Percentiles rank a stretch among this genome's conserved stretches.
Conservation (phyloP, 352 stramenopile genomes). For the Phytophthora sansomeana region DNA sequence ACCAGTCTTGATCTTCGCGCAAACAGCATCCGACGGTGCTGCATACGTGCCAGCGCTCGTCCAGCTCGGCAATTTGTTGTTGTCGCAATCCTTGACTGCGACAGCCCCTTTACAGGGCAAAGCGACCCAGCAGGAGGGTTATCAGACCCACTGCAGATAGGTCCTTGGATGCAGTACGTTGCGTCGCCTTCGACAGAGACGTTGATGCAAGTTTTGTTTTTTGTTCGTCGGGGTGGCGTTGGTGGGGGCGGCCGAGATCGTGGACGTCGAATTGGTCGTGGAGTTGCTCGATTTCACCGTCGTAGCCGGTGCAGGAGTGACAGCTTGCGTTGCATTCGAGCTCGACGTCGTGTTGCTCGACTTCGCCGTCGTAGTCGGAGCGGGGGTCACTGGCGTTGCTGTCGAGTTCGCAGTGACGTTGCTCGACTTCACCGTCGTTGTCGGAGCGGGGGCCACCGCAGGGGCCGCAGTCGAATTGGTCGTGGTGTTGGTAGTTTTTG, state of each 20-base stretch:
- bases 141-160: constrained; percentile 61
- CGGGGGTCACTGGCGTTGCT: constrained; percentile 16
- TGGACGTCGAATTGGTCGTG: background rate
- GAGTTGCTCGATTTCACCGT: too few species aligned
- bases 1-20: constrained; percentile 64
- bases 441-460: constrained; percentile 13
- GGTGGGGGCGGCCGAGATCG: constrained; percentile 4
- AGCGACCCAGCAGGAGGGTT: constrained; percentile 39
- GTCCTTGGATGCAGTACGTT: constrained; percentile 67
- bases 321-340: too few species aligned
- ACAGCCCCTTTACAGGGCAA: constrained; percentile 58
- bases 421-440: background rate
- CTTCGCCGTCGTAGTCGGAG: constrained; percentile 7
- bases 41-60: constrained; percentile 47
- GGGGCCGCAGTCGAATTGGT: background rate
- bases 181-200: constrained; percentile 67
- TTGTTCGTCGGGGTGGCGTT: background rate
- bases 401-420: background rate
- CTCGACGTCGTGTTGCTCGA: too few species aligned
- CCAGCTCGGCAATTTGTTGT: constrained; percentile 54
- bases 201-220: constrained; percentile 39
- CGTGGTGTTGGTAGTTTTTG: background rate
- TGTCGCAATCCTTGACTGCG: constrained; percentile 55
- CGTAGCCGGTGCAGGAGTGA: too few species aligned
- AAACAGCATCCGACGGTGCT: constrained; percentile 51